Evolutionary conservation across 225 moss, liverwort and hornwort species (phyloP).

Genomic region (Ulota crispa): DNA sequence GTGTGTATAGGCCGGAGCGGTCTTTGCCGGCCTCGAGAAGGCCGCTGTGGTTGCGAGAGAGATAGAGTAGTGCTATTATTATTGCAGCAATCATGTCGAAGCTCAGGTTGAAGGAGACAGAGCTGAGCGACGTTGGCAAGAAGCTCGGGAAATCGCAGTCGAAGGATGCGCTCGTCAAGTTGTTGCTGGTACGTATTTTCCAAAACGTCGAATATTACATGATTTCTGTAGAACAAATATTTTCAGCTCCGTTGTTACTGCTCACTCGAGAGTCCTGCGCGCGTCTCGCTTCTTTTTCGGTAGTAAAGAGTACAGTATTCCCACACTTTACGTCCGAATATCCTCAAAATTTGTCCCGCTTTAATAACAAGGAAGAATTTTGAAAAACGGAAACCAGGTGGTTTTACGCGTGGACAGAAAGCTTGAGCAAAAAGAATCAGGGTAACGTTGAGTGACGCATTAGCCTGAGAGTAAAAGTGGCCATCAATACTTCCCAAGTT

Average conservation of each 20-base stretch:
- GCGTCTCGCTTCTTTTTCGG: not conserved
- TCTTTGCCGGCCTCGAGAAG: constrained; percentile 37
- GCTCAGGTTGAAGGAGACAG: constrained; percentile 43
- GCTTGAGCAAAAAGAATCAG: constrained; percentile 9
- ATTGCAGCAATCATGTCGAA: constrained; percentile 55
- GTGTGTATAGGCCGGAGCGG: constrained; percentile 43
- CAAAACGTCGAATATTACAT: not conserved
- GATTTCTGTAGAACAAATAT: not conserved
- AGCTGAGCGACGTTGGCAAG: constrained; percentile 82
- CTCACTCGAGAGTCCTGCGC: not conserved
- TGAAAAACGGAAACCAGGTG: constrained; percentile 6
- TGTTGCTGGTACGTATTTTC: constrained; percentile 61
- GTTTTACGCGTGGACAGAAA: not conserved
- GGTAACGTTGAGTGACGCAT: constrained; percentile 4
- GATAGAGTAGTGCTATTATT: not conserved
- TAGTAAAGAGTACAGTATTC: not conserved
- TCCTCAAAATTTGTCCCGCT: not conserved
- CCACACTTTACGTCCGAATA: not conserved
- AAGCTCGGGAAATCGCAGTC: constrained; percentile 65
- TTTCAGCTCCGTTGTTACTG: not conserved
- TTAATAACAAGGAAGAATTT: not conserved
- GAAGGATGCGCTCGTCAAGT: constrained; percentile 78
- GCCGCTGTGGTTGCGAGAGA: constrained; percentile 15
- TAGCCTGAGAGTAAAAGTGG: not conserved
- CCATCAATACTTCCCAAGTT: not conserved